Conservation (phyloP, 257 asterid species). For the Solanum sejunctum region DNA sequence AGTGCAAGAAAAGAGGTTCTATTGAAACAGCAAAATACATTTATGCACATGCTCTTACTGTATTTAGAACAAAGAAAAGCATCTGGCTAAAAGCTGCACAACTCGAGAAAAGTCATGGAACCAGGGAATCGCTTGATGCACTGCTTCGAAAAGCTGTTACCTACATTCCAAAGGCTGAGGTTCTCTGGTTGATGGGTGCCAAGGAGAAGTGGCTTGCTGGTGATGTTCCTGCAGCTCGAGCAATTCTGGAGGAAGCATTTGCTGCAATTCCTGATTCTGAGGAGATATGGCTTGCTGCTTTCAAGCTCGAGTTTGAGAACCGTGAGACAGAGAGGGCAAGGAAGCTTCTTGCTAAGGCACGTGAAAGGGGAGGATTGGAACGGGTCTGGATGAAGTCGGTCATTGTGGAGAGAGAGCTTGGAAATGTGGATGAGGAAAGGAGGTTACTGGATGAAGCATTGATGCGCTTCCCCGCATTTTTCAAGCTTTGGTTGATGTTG, state of each 20-base stretch:
- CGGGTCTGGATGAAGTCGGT: constrained; percentile 99
- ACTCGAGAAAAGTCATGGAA: constrained; percentile 91
- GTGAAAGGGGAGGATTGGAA: constrained; percentile 84
- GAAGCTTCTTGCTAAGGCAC: constrained; percentile 80
- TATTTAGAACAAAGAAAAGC: constrained; percentile 79
- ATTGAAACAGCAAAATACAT: constrained; percentile 89
- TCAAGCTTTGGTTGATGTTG: constrained; percentile 83
- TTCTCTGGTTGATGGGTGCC: constrained; percentile 94
- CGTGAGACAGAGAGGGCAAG: constrained; percentile 86
- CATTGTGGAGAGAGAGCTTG: constrained; percentile 83
- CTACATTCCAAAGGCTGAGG: constrained; percentile 81
- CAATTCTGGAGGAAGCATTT: constrained; percentile 88
- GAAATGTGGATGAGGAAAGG: constrained; percentile 67
- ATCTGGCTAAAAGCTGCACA: constrained; percentile 99
- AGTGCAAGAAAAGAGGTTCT: constrained; percentile 85
- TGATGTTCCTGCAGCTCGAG: constrained; percentile 88
- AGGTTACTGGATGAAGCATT: constrained; percentile 67
- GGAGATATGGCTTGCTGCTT: constrained; percentile 97
- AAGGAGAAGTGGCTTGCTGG: constrained; percentile 99
- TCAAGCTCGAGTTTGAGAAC: constrained; percentile 96
- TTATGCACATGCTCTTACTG: constrained; percentile 70
- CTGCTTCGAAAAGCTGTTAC: constrained; percentile 78
- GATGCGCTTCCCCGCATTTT: constrained; percentile 58
- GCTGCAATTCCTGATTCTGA: constrained; percentile 96
- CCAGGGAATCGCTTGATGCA: constrained; percentile 74